Evolutionary conservation across 1,284 basidiomycete genomes (phyloP), one percentile per base, ranked within the genome.

Genomic region (Gastroboletus turbinatus): DNA sequence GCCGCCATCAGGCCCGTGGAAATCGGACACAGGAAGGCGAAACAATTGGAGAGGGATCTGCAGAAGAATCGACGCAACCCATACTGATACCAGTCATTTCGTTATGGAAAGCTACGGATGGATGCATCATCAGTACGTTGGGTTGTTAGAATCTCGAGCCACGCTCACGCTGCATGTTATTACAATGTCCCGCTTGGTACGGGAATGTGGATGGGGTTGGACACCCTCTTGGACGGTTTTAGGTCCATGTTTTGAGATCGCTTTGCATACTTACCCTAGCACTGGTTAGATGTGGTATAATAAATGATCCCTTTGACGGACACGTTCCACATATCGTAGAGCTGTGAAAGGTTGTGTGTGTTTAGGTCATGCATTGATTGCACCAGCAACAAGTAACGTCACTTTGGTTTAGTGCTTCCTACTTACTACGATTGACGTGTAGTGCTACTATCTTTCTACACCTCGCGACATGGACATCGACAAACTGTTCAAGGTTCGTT

Each of bases 11-110:
- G 90, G 56, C 90, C 94, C 27, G 95, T 98, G 56, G 91, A 96
- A 70, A 96, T 97, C 63, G 96, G 95, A 1, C 91, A 93, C 68
- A 82, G 88, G 56, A 96, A 96, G 69, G 92, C 93, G 10, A 87
- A 85, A 66, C 82, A 88, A 68, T 75, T 93, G 29, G 90, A 92
- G 71, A 85, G 81, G 70, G 88, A 92, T 63, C 65, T 91, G 71
- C 91, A 91, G 82, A 88, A 88, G 80, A 92, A 90, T 71, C 79
- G 87, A 58, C 82, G 81, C 73, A 87, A 86, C 68, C 88, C 87
- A 21, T 90, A 90, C 70, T 90, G 72, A 72, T 69, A 57, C 52
- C 52, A 29, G 21, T 10, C 17, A 40, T 42, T 48, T 44, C 27
- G 6, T 38, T 50, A 4, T 33, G 17, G 50, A 43, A 52, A 35